Conservation (phyloP, 306 rosid species). For the Cercis canadensis region DNA sequence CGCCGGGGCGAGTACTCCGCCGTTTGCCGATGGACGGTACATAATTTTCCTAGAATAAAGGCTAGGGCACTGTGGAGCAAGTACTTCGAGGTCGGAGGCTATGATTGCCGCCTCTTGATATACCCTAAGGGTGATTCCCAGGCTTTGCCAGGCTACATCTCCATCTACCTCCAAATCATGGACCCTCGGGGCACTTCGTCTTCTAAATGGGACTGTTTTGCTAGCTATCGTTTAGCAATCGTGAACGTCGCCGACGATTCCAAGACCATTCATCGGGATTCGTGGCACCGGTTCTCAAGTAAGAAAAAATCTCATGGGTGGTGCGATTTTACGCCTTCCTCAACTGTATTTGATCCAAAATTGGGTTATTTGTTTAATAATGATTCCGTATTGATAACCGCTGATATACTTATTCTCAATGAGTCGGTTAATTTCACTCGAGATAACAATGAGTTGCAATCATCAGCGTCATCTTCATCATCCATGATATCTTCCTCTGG, state of each 20-base stretch:
- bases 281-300: conserved; percentile 95
- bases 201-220: conserved; percentile 98
- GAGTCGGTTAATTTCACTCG: conserved; percentile 91
- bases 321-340: conserved; percentile 96
- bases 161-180: conserved; percentile 97
- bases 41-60: conserved; percentile 83
- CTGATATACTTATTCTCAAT: conserved; percentile 82
- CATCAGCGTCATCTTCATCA: conserved; percentile 50
- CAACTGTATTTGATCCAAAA: conserved; percentile 88
- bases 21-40: conserved; percentile 95
- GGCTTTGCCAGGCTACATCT: conserved; percentile 93
- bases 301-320: conserved; percentile 99
- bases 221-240: conserved; percentile 91
- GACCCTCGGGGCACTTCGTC: conserved; percentile 99
- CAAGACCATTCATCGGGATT: conserved; percentile 91
- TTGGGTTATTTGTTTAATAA: conserved; percentile 68
- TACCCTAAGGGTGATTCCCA: conserved; percentile 98
- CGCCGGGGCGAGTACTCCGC: conserved; percentile 87
- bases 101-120: conserved; percentile 90
- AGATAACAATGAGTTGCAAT: conserved; percentile 79
- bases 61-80: conserved; percentile 99
- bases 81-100: conserved; percentile 99
- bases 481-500: conserved; percentile 56
- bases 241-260: conserved; percentile 80
- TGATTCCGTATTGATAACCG: conserved; percentile 89